Base-by-base conservation (phyloP, 345 rosid genomes). In the Populus alba region DNA sequence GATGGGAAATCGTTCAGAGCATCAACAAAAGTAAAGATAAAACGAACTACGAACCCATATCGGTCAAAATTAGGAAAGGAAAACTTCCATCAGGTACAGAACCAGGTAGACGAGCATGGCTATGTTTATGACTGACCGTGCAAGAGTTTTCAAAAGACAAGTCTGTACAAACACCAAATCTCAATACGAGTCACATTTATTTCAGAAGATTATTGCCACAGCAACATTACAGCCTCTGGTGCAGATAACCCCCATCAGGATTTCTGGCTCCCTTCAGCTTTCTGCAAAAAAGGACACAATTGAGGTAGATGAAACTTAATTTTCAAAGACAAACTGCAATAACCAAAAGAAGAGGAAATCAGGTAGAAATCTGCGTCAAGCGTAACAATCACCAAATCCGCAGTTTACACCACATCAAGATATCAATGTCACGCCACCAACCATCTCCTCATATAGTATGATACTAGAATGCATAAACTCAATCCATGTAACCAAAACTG, bases 101-200 rank as follows among this genome's bases (percentile, higher is more conserved):
- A 31, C 41, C 17, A 18, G 7, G 1, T 29, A 17, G 4, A 66
- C 18, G 69, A 49, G 45, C 49, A 62, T 22, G 25, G 47, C n/a
- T 27, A 66, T 74, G 55, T 62, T 62, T 4, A 74, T 8, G 13
- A 2, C 51, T 4, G 27, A 2, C 35, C 33, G 9, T 38, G 59
- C 47, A 73, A 71, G 9, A 7, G 23, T 8, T 66, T 57, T 38
- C n/a, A 62, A 68, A 31, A 11, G 16, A 25, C 16, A 59, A 53
- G 68, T 20, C 73, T 37, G 72, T 70, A 71, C 70, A 75, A 67
- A 41, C 53, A 70, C 33, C 37, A 61, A 22, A 45, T 55, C 79
- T 75, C 63, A 63, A 12, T 57, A 66, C 23, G 17, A 75, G 71
- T 61, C 71, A 47, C 78, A 27, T 79, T 85, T 81, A 79, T 74